These are phyloP conservation scores for Clarireedia paspali DNA, from an alignment of 2,329 filamentous ascomycete genomes.

Conservation along the genomic window DNA sequence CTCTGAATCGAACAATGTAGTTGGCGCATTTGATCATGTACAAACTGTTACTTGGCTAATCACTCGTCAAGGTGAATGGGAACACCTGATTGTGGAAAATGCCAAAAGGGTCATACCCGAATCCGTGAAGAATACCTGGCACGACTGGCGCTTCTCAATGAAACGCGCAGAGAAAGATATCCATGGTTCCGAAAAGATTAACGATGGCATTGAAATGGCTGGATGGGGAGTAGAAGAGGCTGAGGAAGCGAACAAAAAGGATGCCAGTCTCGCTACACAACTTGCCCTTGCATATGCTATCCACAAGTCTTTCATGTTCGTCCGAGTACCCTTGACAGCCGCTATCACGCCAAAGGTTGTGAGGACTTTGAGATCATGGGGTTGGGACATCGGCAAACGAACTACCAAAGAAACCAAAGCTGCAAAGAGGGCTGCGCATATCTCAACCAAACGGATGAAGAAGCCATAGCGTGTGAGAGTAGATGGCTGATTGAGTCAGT, in stretches of 20 bases:
- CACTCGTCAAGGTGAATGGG: slow-evolving; percentile 42
- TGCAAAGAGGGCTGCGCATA: slow-evolving; percentile 20
- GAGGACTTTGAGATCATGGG: slow-evolving; percentile 77
- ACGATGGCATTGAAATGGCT: slow-evolving; percentile 42
- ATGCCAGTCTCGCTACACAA: slow-evolving; percentile 78
- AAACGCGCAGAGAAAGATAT: slow-evolving; percentile 39
- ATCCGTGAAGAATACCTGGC: slow-evolving; percentile 45
- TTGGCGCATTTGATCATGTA: background rate
- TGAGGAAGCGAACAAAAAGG: slow-evolving; percentile 49
- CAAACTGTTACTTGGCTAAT: background rate
- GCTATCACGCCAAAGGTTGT: slow-evolving; percentile 93
- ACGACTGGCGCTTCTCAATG: slow-evolving; percentile 40
- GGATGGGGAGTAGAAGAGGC: slow-evolving; percentile 58
- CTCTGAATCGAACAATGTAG: background rate
- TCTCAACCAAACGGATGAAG: slow-evolving; percentile 13
- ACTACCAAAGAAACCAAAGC: slow-evolving; percentile 33
- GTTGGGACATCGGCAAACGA: slow-evolving; percentile 88
- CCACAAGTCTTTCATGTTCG: slow-evolving; percentile 95
- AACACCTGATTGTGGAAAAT: slow-evolving; percentile 58
- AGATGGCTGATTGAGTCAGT: background rate
- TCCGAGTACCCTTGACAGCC: slow-evolving; percentile 87
- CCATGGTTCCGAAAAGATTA: slow-evolving; percentile 37
- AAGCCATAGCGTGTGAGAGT: background rate
- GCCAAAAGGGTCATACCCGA: slow-evolving; percentile 54
- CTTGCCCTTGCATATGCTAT: slow-evolving; percentile 91